phyloP scores from a whole-genome alignment of 371 early-diverging fungal species.

The Mortierella sp. region DNA sequence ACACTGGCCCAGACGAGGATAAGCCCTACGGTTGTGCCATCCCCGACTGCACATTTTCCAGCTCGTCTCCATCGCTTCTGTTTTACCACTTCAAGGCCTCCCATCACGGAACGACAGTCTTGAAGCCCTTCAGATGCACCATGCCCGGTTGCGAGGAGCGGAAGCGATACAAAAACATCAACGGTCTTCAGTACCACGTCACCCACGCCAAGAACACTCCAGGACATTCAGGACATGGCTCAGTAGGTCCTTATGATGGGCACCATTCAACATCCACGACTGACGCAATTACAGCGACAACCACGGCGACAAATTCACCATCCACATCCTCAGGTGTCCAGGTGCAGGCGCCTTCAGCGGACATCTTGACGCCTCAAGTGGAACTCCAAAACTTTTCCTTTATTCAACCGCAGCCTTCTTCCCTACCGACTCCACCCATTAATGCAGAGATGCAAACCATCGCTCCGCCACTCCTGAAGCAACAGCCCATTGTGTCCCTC shows the following conservation, averaged over 20 bases:
- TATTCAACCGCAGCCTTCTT: neutral
- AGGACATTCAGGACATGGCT: conserved; percentile 48
- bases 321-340: conserved; percentile 5
- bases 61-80: conserved; percentile 70
- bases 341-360: conserved; percentile 8
- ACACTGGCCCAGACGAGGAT: conserved; percentile 57
- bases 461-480: conserved; percentile 2
- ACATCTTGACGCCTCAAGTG: conserved; percentile 1
- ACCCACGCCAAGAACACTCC: conserved; percentile 80
- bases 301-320: neutral
- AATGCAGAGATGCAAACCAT: conserved; percentile 39
- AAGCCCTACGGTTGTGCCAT: conserved; percentile 84
- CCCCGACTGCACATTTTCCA: conserved; percentile 71
- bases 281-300: neutral
- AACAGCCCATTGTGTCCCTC: conserved; percentile 22
- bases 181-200: conserved; percentile 96
- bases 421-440: conserved; percentile 24
- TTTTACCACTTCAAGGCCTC: conserved; percentile 78
- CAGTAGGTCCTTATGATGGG: neutral
- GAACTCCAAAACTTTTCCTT: conserved; percentile 9
- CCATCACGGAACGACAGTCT: conserved; percentile 63
- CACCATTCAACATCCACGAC: neutral
- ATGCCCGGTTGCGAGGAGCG: conserved; percentile 78
- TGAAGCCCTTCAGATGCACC: conserved; percentile 86
- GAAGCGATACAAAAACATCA: conserved; percentile 96